These are phyloP conservation scores for Hippophae tibetana DNA, from an alignment of 306 rosid species.

Conservation along the genomic window DNA sequence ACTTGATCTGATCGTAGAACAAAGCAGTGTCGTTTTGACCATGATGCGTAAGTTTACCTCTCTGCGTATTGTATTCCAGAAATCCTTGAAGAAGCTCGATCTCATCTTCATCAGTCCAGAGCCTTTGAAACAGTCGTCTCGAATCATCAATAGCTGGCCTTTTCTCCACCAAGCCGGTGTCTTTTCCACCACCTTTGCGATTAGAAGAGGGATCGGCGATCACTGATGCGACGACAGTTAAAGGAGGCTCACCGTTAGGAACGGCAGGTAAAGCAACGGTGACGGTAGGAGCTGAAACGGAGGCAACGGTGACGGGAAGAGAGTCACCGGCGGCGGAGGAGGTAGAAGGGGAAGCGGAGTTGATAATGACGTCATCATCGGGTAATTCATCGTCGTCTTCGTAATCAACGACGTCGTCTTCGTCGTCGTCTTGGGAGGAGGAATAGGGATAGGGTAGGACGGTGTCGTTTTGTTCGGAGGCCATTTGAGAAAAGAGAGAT, in stretches of 20 bases:
- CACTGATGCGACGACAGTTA: not conserved
- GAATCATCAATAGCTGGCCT: slow-evolving; percentile 31
- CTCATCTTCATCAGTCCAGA: slow-evolving; percentile 61
- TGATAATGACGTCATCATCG: slow-evolving; percentile 19
- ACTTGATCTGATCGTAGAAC: slow-evolving; percentile 54
- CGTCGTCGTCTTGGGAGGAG: slow-evolving; percentile 25
- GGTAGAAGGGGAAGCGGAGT: slow-evolving; percentile 26
- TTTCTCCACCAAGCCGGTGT: slow-evolving; percentile 28
- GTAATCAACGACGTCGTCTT: slow-evolving; percentile 22
- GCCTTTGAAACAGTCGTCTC: slow-evolving; percentile 36
- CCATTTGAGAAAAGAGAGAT: slow-evolving; percentile 26
- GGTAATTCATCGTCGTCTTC: slow-evolving; percentile 18
- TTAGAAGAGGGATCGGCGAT: slow-evolving; percentile 4
- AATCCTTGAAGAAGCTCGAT: slow-evolving; percentile 48
- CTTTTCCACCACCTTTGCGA: slow-evolving; percentile 16
- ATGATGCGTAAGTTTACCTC: slow-evolving; percentile 19
- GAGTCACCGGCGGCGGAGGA: slow-evolving; percentile 13
- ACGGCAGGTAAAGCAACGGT: not conserved
- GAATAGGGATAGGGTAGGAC: slow-evolving; percentile 56
- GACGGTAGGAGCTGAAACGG: slow-evolving; percentile 16
- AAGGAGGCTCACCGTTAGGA: not conserved
- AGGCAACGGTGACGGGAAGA: not conserved
- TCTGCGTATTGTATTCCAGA: slow-evolving; percentile 33
- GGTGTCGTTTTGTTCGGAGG: slow-evolving; percentile 54
- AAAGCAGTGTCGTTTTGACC: slow-evolving; percentile 40